Evolutionary conservation across 805 yeast species (phyloP).

Genomic region (Zygotorulaspora danielsina): DNA sequence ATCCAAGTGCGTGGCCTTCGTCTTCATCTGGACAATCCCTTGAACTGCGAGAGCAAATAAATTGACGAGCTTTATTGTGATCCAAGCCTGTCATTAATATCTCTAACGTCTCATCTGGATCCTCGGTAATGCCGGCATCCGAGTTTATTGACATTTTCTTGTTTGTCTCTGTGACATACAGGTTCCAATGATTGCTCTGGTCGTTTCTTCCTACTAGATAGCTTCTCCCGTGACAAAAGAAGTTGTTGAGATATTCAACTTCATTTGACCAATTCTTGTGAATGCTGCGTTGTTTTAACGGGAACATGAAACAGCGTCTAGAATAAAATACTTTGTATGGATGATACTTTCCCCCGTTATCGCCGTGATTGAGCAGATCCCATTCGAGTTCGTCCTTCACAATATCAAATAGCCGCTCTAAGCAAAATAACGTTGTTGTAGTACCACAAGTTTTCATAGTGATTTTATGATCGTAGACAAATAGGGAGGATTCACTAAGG

Average conservation of each 20-base stretch:
- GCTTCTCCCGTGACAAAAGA: slow-evolving; percentile 57
- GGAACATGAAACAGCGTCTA: slow-evolving; percentile 89
- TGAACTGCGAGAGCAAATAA: slow-evolving; percentile 47
- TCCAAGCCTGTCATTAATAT: slow-evolving; percentile 84
- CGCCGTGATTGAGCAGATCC: slow-evolving; percentile 32
- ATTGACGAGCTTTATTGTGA: slow-evolving; percentile 51
- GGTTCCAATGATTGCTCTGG: slow-evolving; percentile 80
- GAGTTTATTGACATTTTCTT: slow-evolving; percentile 4
- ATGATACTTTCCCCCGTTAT: slow-evolving; percentile 21
- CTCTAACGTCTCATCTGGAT: slow-evolving; percentile 73
- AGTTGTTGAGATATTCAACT: slow-evolving; percentile 59
- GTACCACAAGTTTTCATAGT: slow-evolving; percentile 95
- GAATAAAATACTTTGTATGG: slow-evolving; percentile 80
- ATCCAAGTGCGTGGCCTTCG: slow-evolving; percentile 76
- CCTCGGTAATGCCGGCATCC: slow-evolving; percentile 7
- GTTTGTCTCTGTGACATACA: slow-evolving; percentile 59
- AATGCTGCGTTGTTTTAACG: slow-evolving; percentile 72
- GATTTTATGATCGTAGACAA: slow-evolving; percentile 81
- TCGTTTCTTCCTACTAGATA: slow-evolving; percentile 78
- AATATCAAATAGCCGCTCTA: slow-evolving; percentile 57
- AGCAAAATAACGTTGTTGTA: slow-evolving; percentile 79
- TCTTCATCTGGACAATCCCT: slow-evolving; percentile 24
- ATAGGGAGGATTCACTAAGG: slow-evolving; percentile 82
- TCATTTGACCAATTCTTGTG: slow-evolving; percentile 86
- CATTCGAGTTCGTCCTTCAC: slow-evolving; percentile 42